Evolutionary conservation across 257 asterid genomes (phyloP), one percentile per base, ranked within the genome.

Genomic region (Solanum etuberosum): DNA sequence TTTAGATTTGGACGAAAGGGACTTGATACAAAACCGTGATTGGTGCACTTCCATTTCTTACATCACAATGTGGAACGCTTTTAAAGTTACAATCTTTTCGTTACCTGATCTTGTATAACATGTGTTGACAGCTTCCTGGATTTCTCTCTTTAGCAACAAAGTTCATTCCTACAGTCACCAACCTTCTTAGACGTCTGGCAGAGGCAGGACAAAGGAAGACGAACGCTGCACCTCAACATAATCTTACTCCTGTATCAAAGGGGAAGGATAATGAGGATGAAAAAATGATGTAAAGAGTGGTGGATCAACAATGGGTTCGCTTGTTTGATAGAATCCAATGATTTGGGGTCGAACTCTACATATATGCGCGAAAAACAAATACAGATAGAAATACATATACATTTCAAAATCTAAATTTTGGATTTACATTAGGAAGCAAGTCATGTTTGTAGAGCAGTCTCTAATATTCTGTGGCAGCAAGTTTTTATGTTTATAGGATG

Each of bases 151-250:
- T 96, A 86, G 94, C 98, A 65, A 93, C 96, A 91, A 97, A 94
- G 90, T 88, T 97, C 90, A 94, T 97, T 87, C 99, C 99, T 15
- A 95, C 97, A 3, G 90, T 97, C 86, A 97, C 93, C 98, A 95
- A 94, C 88, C 95, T 97, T 85, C 94, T 97, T 14, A 92, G 91
- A 82, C 94, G 90, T 84, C 94, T 97, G 85, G 99, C 98, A 1
- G 98, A 95, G 90, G 98, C 93, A 87, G 99, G 98, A 77, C 95
- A 93, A 85, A 88, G 87, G 87, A 94, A 84, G 13, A 91, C 91
- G 6, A 92, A 92, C 1, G 43, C 91, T 7, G 88, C 71, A 88
- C 93, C 91, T 42, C 98, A 91, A 76, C 95, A 81, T 73, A 91
- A 92, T 87, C 92, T 93, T 78, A 38, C 93, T 5, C 84, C 37